A percentile compares a stretch with the other conserved stretches of the same genome.
These are phyloP conservation scores for Friedmanniomyces simplex DNA, from an alignment of 495 filamentous ascomycete species.

Conservation along the genomic window DNA sequence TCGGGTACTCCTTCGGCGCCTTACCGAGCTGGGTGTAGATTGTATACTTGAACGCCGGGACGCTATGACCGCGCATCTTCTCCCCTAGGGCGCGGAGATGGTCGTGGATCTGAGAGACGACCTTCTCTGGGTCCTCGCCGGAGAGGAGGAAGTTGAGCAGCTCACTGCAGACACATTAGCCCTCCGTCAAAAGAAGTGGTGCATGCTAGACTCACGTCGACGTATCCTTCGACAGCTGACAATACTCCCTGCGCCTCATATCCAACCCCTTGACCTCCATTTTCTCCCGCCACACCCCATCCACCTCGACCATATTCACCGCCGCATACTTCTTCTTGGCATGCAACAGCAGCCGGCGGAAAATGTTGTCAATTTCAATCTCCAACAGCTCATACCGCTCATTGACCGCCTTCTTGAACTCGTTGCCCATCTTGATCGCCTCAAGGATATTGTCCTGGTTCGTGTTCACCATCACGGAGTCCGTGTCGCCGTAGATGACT, in stretches of 20 bases:
- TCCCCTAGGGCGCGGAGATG: conserved; percentile 71
- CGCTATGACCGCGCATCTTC: conserved; percentile 67
- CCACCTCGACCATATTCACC: conserved; percentile 79
- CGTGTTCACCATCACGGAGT: conserved; percentile 99
- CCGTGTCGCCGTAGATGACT: conserved; percentile 97
- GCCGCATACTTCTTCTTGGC: conserved; percentile 99
- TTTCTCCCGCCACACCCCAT: conserved; percentile 85
- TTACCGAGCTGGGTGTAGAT: conserved; percentile 98
- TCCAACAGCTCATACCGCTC: conserved; percentile 81
- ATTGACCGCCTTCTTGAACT: conserved; percentile 74
- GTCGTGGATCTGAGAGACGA: conserved; percentile 82
- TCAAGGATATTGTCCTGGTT: conserved; percentile 89
- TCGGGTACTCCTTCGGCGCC: conserved; percentile 82
- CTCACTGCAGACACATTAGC: conserved; percentile 18
- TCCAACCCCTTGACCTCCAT: conserved; percentile 97
- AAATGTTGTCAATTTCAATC: conserved; percentile 97
- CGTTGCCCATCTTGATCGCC: conserved; percentile 75
- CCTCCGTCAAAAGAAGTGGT: no score
- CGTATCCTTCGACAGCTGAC: conserved; percentile 83
- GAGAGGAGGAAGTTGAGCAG: conserved; percentile 87
- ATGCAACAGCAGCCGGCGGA: conserved; percentile 83
- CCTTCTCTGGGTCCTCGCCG: conserved; percentile 81
- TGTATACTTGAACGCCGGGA: conserved; percentile 79
- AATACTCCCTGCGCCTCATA: conserved; percentile 96
- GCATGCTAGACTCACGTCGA: conserved; percentile 46